Base-by-base conservation (phyloP, 1,284 basidiomycete species). In the Earliella scabrosa region DNA sequence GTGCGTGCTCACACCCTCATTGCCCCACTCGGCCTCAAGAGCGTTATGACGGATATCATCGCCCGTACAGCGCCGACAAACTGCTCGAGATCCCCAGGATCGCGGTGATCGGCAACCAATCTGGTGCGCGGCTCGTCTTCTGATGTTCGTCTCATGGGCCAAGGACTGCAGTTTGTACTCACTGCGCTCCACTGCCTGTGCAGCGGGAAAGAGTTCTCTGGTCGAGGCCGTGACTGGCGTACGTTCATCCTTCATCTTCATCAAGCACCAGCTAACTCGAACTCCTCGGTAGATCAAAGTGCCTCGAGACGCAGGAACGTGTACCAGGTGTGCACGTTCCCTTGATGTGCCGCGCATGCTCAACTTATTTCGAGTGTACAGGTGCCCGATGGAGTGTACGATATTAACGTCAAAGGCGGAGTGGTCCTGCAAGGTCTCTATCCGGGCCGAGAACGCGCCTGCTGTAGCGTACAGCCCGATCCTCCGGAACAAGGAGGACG, bases 201-300 rank as follows among this genome's bases (percentile, higher is more conserved):
- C 29, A 55, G 86, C 84, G 0, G 83, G 84, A 77, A 64, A 59
- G 76, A 66, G 48, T 50, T 52, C 62, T 34, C 51, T 56, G 0
- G 80, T 86, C 0, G 83, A 86, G 57, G 83, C 81, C 0, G 79
- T 86, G 0, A 82, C 78, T 14, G 81, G 80, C 10, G 84, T 86
- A 64, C 43, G 77, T 69, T 23, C 9, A 10, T 8, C 20, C 14
- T 14, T 16, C n/a, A 39, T 14, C 45, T 40, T 48, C 23, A n/a
- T 29, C 43, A 3, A 5, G 34, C 8, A 24, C 7, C 10, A 5
- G 29, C 29, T 31, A 13, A 31, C 29, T 13, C 7, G 29, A 31
- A 6, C 13, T 13, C 29, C 29, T 31, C 13, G n/a, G n/a, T 45
- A 86, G 85, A 81, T 86, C 36, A 80, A 70, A 38, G 83, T 86